Base-by-base conservation (phyloP, 108 stramenopile species). In the Seminavis robusta region DNA sequence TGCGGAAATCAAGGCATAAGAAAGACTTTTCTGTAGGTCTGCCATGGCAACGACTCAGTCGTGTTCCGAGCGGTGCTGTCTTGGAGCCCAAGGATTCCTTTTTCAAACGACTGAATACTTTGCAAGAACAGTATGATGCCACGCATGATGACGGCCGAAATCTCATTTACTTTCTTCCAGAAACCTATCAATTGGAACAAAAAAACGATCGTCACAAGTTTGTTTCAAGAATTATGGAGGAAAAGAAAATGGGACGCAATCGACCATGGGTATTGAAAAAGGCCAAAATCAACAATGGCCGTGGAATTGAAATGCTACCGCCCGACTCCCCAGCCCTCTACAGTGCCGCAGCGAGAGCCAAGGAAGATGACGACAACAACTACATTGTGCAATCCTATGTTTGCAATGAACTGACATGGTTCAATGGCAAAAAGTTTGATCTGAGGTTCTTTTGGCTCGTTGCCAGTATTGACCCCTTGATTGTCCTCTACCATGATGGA, bases 401-500 rank as follows among this genome's bases (percentile, higher is more conserved):
- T 36, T 72, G 71, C 51, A 62, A 63, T 38, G 71, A 65, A 36
- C 32, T 72, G 50, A 56, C 55, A 1, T 56, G 55, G 55, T 47
- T 23, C 16, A 33, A 56, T 15, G 36, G 46, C n/a, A 44, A 45
- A 15, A 72, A 72, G 51, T 72, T 72, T 43, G 71, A 72, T 25
- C 32, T 72, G 1, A 26, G 71, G 17, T 33, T 72, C 43, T 65
- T 43, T 54, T 72, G 63, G 63, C n/a, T 65, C n/a, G 64, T 72
- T 19, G 71, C 64, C 17, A 40, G 36, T n/a, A 16, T 72, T 1
- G 58, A 72, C 60, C 71, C 71, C 16, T 59, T 72, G 26, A 56
- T 72, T 29, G 64, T 72, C 7, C 33, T 72, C n/a, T 65, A 52
- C 24, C 64, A 72, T 33, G 71, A 72, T 34, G 71, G 71, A 0